phyloP scores from a whole-genome alignment of 306 rosid species.

The Bauhinia variegata region DNA sequence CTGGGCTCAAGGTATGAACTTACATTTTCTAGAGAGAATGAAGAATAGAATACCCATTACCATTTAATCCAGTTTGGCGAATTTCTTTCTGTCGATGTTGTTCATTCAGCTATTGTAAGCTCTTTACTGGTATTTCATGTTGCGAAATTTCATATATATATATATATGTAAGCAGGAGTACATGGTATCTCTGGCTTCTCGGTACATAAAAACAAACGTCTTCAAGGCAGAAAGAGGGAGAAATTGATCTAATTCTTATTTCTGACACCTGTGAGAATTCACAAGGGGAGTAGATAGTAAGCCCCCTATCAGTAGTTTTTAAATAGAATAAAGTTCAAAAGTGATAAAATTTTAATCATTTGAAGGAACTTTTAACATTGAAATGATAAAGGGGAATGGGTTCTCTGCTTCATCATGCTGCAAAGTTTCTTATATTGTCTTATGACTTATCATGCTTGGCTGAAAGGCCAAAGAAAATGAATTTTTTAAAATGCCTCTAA shows the following conservation, averaged over 20 bases:
- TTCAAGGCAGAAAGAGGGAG: not conserved
- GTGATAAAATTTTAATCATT: not conserved
- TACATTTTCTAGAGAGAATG: not conserved
- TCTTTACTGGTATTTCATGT: not conserved
- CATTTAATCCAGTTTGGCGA: not conserved
- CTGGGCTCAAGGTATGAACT: not conserved
- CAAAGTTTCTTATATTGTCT: not conserved
- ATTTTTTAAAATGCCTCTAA: not conserved
- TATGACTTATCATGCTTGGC: not conserved
- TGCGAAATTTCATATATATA: too few species aligned
- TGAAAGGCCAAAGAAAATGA: not conserved
- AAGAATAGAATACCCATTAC: not conserved
- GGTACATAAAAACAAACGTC: constrained; percentile 7
- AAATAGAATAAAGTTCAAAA: too few species aligned
- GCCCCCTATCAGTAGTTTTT: too few species aligned
- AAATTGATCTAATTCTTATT: not conserved
- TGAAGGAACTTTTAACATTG: not conserved
- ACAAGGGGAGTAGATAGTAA: too few species aligned
- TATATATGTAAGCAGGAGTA: not conserved
- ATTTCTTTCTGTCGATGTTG: not conserved
- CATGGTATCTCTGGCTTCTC: not conserved
- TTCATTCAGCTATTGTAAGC: not conserved
- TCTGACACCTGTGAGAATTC: not conserved
- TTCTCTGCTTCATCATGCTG: not conserved
- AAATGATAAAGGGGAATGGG: too few species aligned